A percentile compares a stretch with the other conserved stretches of the same genome.
Evolutionary conservation across 176 grass and related monocot genomes (phyloP).

Genomic region (Elymus sibiricus): DNA sequence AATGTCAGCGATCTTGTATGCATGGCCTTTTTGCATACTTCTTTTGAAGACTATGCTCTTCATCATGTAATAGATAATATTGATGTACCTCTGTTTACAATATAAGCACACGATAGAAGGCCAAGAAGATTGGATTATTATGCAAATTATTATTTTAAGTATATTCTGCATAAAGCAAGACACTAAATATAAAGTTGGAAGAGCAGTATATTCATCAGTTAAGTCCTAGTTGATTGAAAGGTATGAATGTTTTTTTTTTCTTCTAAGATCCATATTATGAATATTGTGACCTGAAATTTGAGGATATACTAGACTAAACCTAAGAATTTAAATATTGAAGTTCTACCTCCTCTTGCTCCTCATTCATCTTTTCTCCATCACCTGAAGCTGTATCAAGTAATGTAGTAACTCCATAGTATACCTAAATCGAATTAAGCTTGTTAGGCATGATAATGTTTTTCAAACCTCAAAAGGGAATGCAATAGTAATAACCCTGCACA

Average conservation of each 20-base stretch:
- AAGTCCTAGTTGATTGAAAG: not conserved
- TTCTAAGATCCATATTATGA: not conserved
- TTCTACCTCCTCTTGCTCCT: constrained; percentile 93
- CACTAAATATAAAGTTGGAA: not conserved
- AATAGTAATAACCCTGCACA: constrained; percentile 6
- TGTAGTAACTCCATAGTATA: constrained; percentile 97
- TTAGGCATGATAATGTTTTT: not conserved
- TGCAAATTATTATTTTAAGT: not conserved
- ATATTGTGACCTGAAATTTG: not conserved
- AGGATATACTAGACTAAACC: not conserved
- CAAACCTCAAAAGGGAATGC: not conserved
- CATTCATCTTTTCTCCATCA: constrained; percentile 76
- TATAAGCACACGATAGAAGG: not conserved
- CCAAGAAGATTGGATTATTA: not conserved
- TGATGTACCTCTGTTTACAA: not conserved
- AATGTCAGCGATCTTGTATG: not conserved
- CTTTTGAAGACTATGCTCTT: constrained; percentile 6
- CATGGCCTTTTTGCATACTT: not conserved
- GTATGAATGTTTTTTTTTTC: not conserved
- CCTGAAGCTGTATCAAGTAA: constrained; percentile 88
- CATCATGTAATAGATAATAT: not conserved
- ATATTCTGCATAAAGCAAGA: not conserved
- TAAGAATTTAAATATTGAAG: not conserved
- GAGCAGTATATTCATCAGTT: not conserved
- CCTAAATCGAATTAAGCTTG: constrained; percentile 40